Evolutionary conservation across 2,329 filamentous ascomycete genomes (phyloP), one percentile per base, ranked within the genome.

Genomic region (Xylaria sp.): DNA sequence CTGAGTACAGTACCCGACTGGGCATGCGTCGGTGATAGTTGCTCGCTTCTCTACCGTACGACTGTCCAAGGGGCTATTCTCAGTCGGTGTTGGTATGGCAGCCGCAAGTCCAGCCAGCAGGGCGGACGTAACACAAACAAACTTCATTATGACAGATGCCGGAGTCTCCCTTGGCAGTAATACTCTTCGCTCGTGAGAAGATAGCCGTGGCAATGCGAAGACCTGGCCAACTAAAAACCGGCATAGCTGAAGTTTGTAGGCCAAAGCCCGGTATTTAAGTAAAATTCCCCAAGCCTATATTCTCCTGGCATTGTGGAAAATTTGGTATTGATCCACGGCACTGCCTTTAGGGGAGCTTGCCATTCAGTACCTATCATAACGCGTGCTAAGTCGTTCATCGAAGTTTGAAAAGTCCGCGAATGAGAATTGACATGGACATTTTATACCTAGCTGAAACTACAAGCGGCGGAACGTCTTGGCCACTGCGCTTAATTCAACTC

Each of bases 11-110:
- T 74, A 78, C 7, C 76, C 76, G 41, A 78, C 68, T 55, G 71
- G 59, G 57, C 73, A 76, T n/a, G 73, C 71, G 51, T 77, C 76
- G 6, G 72, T 75, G 67, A 76, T 71, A 65, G 73, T 64, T 53
- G 76, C 74, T 47, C 74, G 73, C 71, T 76, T 77, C 63, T 68
- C 65, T 11, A 77, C 60, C 27, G 67, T 70, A 51, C 70, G 70
- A 54, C 60, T 67, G 35, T 68, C 67, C 33, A 70, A 58, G 41
- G 66, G 58, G 33, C 71, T 66, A 38, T 71, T 57, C 64, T 63
- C 53, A 1, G 73, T 74, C 46, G 71, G 72, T 17, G 72, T 74
- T 33, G 74, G 72, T 37, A 61, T 64, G 40, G 75, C 76, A 60
- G 53, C 64, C 67, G 66, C 71, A 44, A 76, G 55, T 60, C 70